Evolutionary conservation across 208 protist genomes (phyloP).

Genomic region (Acanthamoeba triangularis): DNA sequence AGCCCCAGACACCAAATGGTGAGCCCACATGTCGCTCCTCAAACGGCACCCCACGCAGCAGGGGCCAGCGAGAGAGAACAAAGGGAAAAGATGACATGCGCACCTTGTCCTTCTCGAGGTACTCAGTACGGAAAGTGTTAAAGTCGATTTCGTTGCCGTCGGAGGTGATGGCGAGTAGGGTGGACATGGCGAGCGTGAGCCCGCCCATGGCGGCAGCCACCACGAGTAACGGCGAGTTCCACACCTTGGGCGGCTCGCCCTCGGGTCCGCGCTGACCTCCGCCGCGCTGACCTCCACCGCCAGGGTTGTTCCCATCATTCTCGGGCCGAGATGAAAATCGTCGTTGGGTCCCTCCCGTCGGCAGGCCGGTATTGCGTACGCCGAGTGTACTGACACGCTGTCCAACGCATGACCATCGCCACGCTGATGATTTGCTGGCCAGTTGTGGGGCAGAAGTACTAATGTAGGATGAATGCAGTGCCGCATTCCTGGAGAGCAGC

Average conservation of each 20-base stretch:
- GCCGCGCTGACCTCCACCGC: background rate
- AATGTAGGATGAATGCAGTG: background rate
- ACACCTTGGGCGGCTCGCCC: slow-evolving; percentile 7
- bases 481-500: background rate
- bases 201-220: background rate
- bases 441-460: background rate
- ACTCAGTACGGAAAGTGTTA: slow-evolving; percentile 23
- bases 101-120: slow-evolving; percentile 24
- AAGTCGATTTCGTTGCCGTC: slow-evolving; percentile 54
- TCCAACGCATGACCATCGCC: background rate
- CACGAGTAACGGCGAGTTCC: background rate
- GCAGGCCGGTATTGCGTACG: background rate
- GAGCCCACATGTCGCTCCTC: background rate
- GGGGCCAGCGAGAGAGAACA: background rate
- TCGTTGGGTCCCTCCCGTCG: background rate
- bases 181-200: background rate
- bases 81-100: background rate
- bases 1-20: background rate
- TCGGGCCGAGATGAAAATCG: slow-evolving; percentile 13
- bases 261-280: no score
- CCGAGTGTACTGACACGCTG: background rate
- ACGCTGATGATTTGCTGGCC: background rate
- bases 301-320: slow-evolving; percentile 8
- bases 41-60: background rate
- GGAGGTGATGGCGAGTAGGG: background rate